Percentiles rank a stretch among this genome's conserved stretches.
phyloP scores from a whole-genome alignment of 148 eudicot genomes.

The Pouteria glomerata region DNA sequence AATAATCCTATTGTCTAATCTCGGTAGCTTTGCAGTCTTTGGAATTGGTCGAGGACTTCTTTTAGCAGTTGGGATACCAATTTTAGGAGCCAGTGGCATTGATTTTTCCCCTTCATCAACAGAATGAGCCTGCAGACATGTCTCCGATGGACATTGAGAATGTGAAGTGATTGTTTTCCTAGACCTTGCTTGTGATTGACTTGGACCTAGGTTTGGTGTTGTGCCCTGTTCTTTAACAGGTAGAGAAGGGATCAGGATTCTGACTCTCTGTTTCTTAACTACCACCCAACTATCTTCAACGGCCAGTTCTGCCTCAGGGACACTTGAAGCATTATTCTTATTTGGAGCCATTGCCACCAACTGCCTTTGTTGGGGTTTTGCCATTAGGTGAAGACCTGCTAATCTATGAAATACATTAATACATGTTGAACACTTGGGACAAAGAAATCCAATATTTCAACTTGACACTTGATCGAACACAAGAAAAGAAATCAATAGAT shows the following conservation, averaged over 20 bases:
- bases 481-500: not conserved
- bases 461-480: not conserved
- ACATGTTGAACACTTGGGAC: not conserved
- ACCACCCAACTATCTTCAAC: conserved; percentile 66
- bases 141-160: conserved; percentile 18
- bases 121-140: conserved; percentile 10
- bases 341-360: conserved; percentile 15
- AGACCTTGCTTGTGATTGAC: conserved; percentile 20
- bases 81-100: conserved; percentile 19
- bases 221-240: conserved; percentile 25
- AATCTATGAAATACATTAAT: not conserved
- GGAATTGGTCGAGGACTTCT: conserved; percentile 20
- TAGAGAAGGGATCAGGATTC: conserved; percentile 58
- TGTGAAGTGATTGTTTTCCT: conserved; percentile 14
- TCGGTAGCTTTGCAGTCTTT: conserved; percentile 14
- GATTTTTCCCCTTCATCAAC: conserved; percentile 26
- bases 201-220: conserved; percentile 21
- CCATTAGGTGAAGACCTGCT: conserved; percentile 26
- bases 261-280: conserved; percentile 75
- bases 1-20: not conserved
- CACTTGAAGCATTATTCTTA: conserved; percentile 21
- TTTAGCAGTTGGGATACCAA: conserved; percentile 20
- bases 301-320: conserved; percentile 16
- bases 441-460: not conserved
- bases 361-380: conserved; percentile 33